Evolutionary conservation across 2,329 filamentous ascomycete species (phyloP).

Genomic region (Aspergillus brunneoviolaceus): DNA sequence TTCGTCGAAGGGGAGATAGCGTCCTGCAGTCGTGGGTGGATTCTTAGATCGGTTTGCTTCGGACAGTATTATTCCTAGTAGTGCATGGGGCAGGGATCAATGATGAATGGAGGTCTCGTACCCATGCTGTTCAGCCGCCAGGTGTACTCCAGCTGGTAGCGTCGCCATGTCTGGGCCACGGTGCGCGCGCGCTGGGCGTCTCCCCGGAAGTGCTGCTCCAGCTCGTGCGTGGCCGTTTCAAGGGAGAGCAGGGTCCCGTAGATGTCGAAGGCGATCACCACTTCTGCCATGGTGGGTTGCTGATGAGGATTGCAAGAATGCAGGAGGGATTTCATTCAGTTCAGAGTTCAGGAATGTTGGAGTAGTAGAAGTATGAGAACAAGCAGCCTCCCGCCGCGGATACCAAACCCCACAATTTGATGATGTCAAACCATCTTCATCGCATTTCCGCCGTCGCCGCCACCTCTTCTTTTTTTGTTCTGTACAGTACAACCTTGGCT

Average conservation of each 20-base stretch:
- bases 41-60: too few species aligned
- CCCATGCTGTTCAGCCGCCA: slow-evolving; percentile 76
- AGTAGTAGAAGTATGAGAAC: too few species aligned
- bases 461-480: background rate
- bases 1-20: slow-evolving; percentile 62
- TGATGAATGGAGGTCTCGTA: slow-evolving; percentile 33
- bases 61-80: too few species aligned
- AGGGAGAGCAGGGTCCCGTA: slow-evolving; percentile 75
- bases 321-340: background rate
- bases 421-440: slow-evolving; percentile 1
- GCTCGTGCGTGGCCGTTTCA: slow-evolving; percentile 62
- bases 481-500: background rate
- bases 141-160: slow-evolving; percentile 74
- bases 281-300: slow-evolving; percentile 23
- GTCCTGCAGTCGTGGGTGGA: slow-evolving; percentile 42
- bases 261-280: slow-evolving; percentile 68
- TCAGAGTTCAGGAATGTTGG: background rate
- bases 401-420: background rate
- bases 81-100: too few species aligned
- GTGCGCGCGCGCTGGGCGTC: slow-evolving; percentile 56
- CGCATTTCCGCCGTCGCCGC: background rate
- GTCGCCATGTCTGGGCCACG: slow-evolving; percentile 63
- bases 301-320: background rate
- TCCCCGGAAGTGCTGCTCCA: slow-evolving; percentile 54
- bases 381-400: background rate